Evolutionary conservation across 2,329 filamentous ascomycete species (phyloP).

Genomic region (Akanthomyces uredinophilus): DNA sequence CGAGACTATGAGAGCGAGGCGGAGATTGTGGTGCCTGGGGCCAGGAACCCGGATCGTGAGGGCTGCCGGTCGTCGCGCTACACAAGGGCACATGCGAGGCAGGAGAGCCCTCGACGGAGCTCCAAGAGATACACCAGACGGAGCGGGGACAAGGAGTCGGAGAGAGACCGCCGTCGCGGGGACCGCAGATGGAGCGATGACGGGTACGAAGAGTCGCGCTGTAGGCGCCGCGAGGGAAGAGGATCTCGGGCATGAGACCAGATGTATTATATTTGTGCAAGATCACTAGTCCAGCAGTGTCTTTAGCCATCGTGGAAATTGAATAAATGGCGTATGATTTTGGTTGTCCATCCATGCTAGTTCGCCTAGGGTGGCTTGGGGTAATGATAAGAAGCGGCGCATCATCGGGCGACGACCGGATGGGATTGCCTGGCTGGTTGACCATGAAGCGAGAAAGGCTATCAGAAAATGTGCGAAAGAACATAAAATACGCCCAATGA

Average conservation of each 20-base stretch:
- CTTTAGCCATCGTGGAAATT: background rate
- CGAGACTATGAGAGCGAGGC: background rate
- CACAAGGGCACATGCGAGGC: background rate
- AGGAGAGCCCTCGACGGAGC: background rate
- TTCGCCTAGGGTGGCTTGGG: no score
- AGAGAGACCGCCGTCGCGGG: background rate
- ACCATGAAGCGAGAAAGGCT: no score
- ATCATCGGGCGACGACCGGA: no score
- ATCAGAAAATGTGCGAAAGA: no score
- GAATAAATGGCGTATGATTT: no score
- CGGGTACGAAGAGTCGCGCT: background rate
- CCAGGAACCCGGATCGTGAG: background rate
- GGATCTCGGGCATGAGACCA: background rate
- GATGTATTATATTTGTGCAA: background rate
- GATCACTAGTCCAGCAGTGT: background rate
- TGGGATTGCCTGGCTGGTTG: no score
- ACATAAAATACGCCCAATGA: no score
- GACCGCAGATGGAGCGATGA: background rate
- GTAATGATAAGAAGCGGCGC: no score
- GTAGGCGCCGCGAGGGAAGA: background rate
- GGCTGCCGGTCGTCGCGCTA: background rate
- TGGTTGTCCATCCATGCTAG: no score
- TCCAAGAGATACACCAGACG: background rate
- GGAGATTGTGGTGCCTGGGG: background rate
- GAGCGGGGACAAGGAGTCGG: background rate